Conservation (phyloP, 306 rosid genomes). For the Begonia masoniana region DNA sequence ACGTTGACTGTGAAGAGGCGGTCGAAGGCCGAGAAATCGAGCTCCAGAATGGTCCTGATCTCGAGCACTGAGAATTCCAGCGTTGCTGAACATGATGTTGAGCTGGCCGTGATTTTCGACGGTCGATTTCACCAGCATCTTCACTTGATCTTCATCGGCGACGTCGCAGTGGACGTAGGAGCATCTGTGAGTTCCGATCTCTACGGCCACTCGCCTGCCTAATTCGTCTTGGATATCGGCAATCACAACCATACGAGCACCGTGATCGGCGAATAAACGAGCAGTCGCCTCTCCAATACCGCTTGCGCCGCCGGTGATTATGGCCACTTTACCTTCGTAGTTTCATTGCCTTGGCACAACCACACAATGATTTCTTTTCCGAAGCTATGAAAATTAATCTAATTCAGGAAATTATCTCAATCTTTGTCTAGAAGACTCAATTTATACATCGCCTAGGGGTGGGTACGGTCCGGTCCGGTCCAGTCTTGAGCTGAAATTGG, state of each 20-base stretch:
- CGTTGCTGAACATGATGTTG: constrained; percentile 63
- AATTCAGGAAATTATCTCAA: too few species aligned
- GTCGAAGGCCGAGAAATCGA: constrained; percentile 22
- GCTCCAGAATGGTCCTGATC: constrained; percentile 22
- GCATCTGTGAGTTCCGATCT: constrained; percentile 28
- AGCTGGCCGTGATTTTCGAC: constrained; percentile 24
- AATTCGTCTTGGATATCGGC: constrained; percentile 39
- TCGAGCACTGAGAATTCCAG: constrained; percentile 16
- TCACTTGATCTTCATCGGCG: constrained; percentile 32
- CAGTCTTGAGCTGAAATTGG: too few species aligned
- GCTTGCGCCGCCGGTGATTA: constrained; percentile 51
- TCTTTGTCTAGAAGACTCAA: too few species aligned
- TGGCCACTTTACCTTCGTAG: constrained; percentile 36
- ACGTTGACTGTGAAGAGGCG: constrained; percentile 18
- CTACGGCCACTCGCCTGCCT: constrained; percentile 24
- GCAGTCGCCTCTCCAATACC: constrained; percentile 59
- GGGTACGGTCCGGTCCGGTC: too few species aligned
- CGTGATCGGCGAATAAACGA: constrained; percentile 21
- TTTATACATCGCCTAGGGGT: too few species aligned
- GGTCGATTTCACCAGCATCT: constrained; percentile 20
- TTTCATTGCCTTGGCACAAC: background rate
- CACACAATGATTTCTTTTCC: too few species aligned
- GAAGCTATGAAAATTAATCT: too few species aligned
- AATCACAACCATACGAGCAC: constrained; percentile 31
- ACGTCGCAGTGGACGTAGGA: constrained; percentile 43